Conservation (phyloP, 2,329 filamentous ascomycete genomes). For the Blastomyces parvus region DNA sequence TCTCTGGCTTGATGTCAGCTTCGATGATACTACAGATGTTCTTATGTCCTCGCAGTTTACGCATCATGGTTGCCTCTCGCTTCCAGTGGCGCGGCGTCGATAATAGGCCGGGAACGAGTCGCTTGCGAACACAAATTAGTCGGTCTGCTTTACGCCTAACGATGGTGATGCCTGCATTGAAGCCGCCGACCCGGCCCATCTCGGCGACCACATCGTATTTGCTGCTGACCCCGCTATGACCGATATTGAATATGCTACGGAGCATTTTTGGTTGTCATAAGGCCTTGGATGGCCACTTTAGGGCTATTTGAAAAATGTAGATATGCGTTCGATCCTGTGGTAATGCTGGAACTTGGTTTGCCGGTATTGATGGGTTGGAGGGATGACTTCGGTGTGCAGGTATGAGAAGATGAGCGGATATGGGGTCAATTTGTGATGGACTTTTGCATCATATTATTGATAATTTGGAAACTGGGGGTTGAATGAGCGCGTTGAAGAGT, state of each 20-base stretch:
- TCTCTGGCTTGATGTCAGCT: slow-evolving; percentile 2
- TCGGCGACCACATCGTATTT: not conserved
- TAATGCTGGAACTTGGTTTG: not conserved
- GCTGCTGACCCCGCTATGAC: not conserved
- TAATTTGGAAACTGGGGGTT: not conserved
- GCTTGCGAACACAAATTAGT: slow-evolving; percentile 10
- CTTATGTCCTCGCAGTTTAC: slow-evolving; percentile 6
- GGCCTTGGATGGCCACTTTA: not conserved
- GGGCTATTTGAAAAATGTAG: not conserved
- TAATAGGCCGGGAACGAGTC: not conserved
- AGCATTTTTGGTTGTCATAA: not conserved
- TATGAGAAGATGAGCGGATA: not conserved
- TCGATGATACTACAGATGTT: slow-evolving; percentile 14
- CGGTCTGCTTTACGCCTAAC: slow-evolving; percentile 9
- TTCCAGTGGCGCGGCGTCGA: slow-evolving; percentile 9
- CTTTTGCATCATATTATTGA: not conserved
- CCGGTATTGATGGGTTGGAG: not conserved
- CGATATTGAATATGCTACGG: not conserved
- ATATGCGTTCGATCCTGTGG: not conserved
- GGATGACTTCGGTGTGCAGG: not conserved
- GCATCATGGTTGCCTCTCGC: slow-evolving; percentile 8
- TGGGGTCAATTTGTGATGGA: not conserved
- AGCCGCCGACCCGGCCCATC: not conserved
- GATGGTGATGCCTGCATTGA: not conserved
- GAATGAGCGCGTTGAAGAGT: not conserved